A percentile compares a stretch with the other conserved stretches of the same genome.
phyloP scores from a whole-genome alignment of 257 asterid species.

The Haberlea rhodopensis region DNA sequence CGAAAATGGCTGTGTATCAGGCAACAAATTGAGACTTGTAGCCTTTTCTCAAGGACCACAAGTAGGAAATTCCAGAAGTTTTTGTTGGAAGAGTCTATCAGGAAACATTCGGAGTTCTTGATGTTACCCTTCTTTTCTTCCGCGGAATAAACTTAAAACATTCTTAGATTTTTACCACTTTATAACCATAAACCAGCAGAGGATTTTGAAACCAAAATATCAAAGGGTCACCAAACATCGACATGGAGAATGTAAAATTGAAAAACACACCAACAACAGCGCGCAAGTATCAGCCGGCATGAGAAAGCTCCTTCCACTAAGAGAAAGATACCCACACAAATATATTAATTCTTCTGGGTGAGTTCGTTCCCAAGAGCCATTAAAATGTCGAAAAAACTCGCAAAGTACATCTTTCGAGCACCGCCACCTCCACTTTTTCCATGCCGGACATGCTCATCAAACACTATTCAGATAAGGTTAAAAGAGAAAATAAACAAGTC shows the following conservation, averaged over 20 bases:
- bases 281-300: constrained; percentile 86
- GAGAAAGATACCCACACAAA: constrained; percentile 88
- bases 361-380: constrained; percentile 92
- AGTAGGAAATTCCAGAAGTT: constrained; percentile 65
- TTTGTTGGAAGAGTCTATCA: constrained; percentile 56
- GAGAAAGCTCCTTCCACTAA: constrained; percentile 81
- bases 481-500: neutral
- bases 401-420: constrained; percentile 90
- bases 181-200: neutral
- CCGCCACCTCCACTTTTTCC: constrained; percentile 84
- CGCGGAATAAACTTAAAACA: constrained; percentile 2
- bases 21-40: constrained; percentile 45
- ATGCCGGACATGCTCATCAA: constrained; percentile 93
- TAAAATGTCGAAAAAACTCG: constrained; percentile 87
- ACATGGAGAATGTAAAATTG: constrained; percentile 1
- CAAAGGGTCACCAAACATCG: constrained; percentile 3
- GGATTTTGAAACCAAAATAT: neutral
- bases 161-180: neutral
- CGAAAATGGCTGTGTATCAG: constrained; percentile 42
- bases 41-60: constrained; percentile 53
- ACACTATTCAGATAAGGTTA: constrained; percentile 41
- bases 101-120: constrained; percentile 47
- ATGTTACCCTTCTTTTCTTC: constrained; percentile 60
- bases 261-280: constrained; percentile 62
- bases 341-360: constrained; percentile 91